Conservation (phyloP, 148 eudicot genomes). For the Agrostemma githago region DNA sequence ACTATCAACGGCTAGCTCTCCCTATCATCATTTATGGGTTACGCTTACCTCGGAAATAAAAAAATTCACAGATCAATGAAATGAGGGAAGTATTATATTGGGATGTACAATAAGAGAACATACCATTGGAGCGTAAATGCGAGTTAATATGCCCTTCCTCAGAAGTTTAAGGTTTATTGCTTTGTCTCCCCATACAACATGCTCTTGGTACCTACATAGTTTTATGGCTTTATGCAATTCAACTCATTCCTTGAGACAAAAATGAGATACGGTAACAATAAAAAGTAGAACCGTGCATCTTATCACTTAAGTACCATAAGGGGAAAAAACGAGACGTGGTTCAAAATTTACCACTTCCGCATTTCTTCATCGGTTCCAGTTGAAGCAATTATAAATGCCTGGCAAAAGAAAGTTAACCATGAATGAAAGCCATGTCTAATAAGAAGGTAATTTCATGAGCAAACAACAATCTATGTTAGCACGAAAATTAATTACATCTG, state of each 20-base stretch:
- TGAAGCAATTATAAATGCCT: conserved; percentile 96
- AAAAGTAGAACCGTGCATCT: neutral
- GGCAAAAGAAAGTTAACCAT: conserved; percentile 21
- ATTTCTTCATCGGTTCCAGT: conserved; percentile 92
- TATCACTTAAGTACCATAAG: neutral
- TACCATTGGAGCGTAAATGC: conserved; percentile 94
- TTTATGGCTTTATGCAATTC: neutral
- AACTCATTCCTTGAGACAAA: neutral
- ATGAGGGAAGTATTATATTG: neutral
- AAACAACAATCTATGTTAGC: neutral
- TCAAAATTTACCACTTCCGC: conserved; percentile 61
- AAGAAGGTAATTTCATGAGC: neutral
- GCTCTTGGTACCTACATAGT: conserved; percentile 68
- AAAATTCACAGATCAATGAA: too few species aligned
- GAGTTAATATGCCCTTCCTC: conserved; percentile 82
- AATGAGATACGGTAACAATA: neutral
- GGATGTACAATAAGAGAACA: conserved; percentile 17
- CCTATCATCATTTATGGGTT: too few species aligned
- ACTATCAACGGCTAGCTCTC: too few species aligned
- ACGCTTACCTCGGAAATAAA: too few species aligned
- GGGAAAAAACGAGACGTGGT: neutral
- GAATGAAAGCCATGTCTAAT: conserved; percentile 7
- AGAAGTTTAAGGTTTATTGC: conserved; percentile 61
- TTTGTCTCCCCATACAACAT: conserved; percentile 90
- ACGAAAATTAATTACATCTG: neutral